These are phyloP conservation scores for Podospora anserina DNA, from an alignment of 495 filamentous ascomycete species.

Conservation along the genomic window DNA sequence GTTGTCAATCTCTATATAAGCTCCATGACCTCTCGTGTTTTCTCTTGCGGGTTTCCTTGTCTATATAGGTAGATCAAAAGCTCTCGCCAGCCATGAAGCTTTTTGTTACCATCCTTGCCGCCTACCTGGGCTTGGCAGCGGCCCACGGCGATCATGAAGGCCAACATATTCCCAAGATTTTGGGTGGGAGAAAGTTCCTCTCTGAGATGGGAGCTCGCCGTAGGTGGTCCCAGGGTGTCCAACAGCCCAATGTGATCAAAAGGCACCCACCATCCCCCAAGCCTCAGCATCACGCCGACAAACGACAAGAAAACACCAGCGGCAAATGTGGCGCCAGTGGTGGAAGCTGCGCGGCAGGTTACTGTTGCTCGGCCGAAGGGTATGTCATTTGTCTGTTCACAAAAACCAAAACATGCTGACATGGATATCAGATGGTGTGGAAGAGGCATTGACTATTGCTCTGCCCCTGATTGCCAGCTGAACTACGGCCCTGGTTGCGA, in stretches of 20 bases:
- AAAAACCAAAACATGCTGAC: constrained; percentile 30
- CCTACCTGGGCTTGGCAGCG: constrained; percentile 23
- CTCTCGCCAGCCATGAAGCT: constrained; percentile 33
- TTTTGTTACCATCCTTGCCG: constrained; percentile 28
- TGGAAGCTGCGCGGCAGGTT: constrained; percentile 52
- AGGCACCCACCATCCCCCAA: neutral
- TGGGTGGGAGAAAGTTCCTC: constrained; percentile 38
- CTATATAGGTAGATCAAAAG: constrained; percentile 11
- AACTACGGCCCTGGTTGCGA: constrained; percentile 66
- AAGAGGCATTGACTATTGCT: constrained; percentile 57
- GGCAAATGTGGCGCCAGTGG: constrained; percentile 39
- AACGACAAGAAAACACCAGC: constrained; percentile 9
- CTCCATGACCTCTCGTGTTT: neutral
- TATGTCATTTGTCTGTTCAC: constrained; percentile 28
- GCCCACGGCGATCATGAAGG: constrained; percentile 34
- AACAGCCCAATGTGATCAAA: neutral
- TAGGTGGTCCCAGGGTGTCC: constrained; percentile 1
- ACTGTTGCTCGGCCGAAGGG: constrained; percentile 66
- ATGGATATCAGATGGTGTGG: constrained; percentile 55
- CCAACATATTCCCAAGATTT: constrained; percentile 34
- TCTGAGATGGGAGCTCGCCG: constrained; percentile 28
- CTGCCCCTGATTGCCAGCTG: constrained; percentile 66
- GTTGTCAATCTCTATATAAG: neutral
- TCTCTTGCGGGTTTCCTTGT: neutral
- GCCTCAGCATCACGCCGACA: neutral